Evolutionary conservation across 2,329 filamentous ascomycete species (phyloP).

Genomic region (Arthrobotrys entomopaga): DNA sequence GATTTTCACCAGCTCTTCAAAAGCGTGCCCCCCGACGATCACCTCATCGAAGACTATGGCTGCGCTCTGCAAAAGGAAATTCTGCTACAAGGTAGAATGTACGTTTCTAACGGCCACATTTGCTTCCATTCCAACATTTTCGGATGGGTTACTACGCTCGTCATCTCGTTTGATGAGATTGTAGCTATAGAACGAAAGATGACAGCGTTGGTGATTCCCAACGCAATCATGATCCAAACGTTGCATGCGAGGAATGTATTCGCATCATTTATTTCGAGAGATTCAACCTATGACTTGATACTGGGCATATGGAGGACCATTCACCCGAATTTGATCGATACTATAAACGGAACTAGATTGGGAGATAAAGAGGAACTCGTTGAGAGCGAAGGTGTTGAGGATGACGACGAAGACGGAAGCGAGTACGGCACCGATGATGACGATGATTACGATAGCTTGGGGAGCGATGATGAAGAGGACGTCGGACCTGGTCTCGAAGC

Average conservation of each 20-base stretch:
- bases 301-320: slow-evolving; percentile 98
- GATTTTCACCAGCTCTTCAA: slow-evolving; percentile 95
- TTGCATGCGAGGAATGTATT: slow-evolving; percentile 95
- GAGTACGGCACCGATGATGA: slow-evolving; percentile 65
- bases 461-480: slow-evolving; percentile 64
- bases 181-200: slow-evolving; percentile 96
- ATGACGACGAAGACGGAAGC: slow-evolving; percentile 70
- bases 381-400: slow-evolving; percentile 76
- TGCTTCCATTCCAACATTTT: slow-evolving; percentile 99
- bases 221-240: slow-evolving; percentile 95
- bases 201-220: slow-evolving; percentile 94
- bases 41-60: slow-evolving; percentile 97
- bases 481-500: slow-evolving; percentile 67
- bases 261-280: slow-evolving; percentile 90
- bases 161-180: slow-evolving; percentile 98
- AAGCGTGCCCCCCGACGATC: slow-evolving; percentile 97
- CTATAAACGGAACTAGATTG: slow-evolving; percentile 78
- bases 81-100: slow-evolving; percentile 88
- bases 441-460: slow-evolving; percentile 71
- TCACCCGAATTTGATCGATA: slow-evolving; percentile 79
- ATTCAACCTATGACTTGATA: slow-evolving; percentile 95
- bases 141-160: slow-evolving; percentile 95
- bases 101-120: slow-evolving; percentile 95
- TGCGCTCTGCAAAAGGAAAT: slow-evolving; percentile 96
- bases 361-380: slow-evolving; percentile 72